These are phyloP conservation scores for Pseudozyma pruni DNA, from an alignment of 1,284 basidiomycete genomes.

Conservation along the genomic window DNA sequence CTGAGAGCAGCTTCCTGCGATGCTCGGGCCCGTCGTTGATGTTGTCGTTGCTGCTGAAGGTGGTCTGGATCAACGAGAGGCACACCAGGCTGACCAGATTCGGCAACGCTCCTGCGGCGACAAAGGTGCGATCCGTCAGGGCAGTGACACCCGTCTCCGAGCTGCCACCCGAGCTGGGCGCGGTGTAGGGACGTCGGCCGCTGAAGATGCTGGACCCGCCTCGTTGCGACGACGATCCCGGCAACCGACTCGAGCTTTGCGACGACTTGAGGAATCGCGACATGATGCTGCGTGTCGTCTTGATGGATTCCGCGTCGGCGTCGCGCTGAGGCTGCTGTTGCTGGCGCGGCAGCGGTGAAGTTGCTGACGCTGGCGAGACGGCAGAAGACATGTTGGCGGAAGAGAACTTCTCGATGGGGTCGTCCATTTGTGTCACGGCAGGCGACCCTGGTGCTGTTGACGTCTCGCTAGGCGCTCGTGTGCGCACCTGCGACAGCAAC, in stretches of 20 bases:
- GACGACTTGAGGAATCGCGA: constrained; percentile 45
- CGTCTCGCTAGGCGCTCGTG: constrained; percentile 35
- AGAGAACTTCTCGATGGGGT: constrained; percentile 36
- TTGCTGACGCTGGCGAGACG: constrained; percentile 8
- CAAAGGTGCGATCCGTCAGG: constrained; percentile 41
- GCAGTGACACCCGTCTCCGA: constrained; percentile 37
- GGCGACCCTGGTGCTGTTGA: constrained; percentile 42
- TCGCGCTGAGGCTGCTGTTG: constrained; percentile 16
- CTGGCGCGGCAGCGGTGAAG: constrained; percentile 1
- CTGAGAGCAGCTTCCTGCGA: constrained; percentile 50
- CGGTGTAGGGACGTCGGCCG: constrained; percentile 50
- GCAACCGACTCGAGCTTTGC: constrained; percentile 24
- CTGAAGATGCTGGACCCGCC: constrained; percentile 46
- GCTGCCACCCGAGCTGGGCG: constrained; percentile 44
- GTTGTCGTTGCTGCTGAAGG: constrained; percentile 54
- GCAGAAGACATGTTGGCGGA: constrained; percentile 5
- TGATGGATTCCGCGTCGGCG: constrained; percentile 43
- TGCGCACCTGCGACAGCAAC: constrained; percentile 43
- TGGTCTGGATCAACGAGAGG: constrained; percentile 58
- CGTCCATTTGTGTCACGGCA: constrained; percentile 23
- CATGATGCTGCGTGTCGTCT: constrained; percentile 47
- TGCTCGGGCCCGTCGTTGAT: constrained; percentile 58
- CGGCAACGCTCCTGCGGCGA: constrained; percentile 23
- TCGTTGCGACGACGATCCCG: constrained; percentile 17
- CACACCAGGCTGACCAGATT: constrained; percentile 56